Evolutionary conservation across 1,284 basidiomycete genomes (phyloP).

Genomic region (Paramarasmius palmivorus): DNA sequence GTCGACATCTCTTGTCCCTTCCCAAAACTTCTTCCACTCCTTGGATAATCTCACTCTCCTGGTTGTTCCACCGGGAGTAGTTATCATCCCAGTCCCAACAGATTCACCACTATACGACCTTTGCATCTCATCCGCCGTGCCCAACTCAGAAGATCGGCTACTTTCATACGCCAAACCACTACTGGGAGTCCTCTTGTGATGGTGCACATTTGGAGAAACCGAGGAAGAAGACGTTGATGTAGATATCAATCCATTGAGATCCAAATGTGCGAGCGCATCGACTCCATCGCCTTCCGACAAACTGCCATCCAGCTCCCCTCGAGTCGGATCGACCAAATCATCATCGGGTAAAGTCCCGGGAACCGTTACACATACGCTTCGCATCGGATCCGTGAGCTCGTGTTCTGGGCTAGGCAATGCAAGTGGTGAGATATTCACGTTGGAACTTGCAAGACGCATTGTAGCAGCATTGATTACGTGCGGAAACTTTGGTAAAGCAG

Average conservation of each 20-base stretch:
- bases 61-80: constrained; percentile 12
- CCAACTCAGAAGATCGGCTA: neutral
- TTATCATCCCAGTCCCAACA: constrained; percentile 5
- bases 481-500: constrained; percentile 8
- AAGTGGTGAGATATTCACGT: constrained; percentile 75
- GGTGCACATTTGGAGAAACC: neutral
- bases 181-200: constrained; percentile 9
- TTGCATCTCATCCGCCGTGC: neutral
- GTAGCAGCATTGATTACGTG: constrained; percentile 58
- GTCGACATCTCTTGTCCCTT: constrained; percentile 55
- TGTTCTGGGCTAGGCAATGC: constrained; percentile 85
- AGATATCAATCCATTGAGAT: neutral
- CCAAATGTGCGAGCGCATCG: neutral
- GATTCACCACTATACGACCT: constrained; percentile 1
- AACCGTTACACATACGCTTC: constrained; percentile 64
- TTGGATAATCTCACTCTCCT: constrained; percentile 16
- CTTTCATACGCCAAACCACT: constrained; percentile 1
- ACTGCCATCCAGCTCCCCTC: constrained; percentile 3
- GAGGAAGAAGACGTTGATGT: neutral
- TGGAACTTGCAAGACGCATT: constrained; percentile 78
- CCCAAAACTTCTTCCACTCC: constrained; percentile 67
- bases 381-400: constrained; percentile 84
- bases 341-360: constrained; percentile 55
- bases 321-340: neutral
- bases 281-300: constrained; percentile 2